A percentile compares a stretch with the other conserved stretches of the same genome.
These are phyloP conservation scores for Laguncularia racemosa DNA, from an alignment of 345 rosid species.

Conservation along the genomic window DNA sequence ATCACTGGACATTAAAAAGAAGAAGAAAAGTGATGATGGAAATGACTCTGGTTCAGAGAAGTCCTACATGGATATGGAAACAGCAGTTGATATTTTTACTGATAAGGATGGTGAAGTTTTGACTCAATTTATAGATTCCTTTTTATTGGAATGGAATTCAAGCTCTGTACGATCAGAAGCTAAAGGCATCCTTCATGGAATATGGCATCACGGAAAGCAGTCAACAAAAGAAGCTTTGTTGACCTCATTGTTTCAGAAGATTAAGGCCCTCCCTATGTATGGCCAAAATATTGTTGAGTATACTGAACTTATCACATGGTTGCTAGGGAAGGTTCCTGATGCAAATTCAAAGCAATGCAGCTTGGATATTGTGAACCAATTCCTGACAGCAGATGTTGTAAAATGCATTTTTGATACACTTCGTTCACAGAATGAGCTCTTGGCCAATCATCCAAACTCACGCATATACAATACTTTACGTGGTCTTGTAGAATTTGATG, in stretches of 20 bases:
- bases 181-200: constrained; percentile 77
- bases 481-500: constrained; percentile 95
- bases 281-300: constrained; percentile 96
- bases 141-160: constrained; percentile 94
- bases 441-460: constrained; percentile 99
- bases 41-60: constrained; percentile 72
- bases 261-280: constrained; percentile 67
- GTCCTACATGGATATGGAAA: constrained; percentile 89
- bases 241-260: constrained; percentile 59
- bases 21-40: constrained; percentile 88
- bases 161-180: constrained; percentile 94
- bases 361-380: constrained; percentile 62
- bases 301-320: constrained; percentile 77
- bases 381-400: constrained; percentile 72
- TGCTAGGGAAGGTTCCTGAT: constrained; percentile 77
- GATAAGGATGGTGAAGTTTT: constrained; percentile 65
- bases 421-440: constrained; percentile 89
- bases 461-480: constrained; percentile 88
- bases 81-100: constrained; percentile 61
- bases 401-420: constrained; percentile 82
- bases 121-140: constrained; percentile 85
- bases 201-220: constrained; percentile 91
- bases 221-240: constrained; percentile 73
- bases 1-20: constrained; percentile 74
- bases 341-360: constrained; percentile 61